A percentile compares a stretch with the other conserved stretches of the same genome.
These are phyloP conservation scores for Chiua virens DNA, from an alignment of 768 basidiomycete genomes.

Conservation along the genomic window DNA sequence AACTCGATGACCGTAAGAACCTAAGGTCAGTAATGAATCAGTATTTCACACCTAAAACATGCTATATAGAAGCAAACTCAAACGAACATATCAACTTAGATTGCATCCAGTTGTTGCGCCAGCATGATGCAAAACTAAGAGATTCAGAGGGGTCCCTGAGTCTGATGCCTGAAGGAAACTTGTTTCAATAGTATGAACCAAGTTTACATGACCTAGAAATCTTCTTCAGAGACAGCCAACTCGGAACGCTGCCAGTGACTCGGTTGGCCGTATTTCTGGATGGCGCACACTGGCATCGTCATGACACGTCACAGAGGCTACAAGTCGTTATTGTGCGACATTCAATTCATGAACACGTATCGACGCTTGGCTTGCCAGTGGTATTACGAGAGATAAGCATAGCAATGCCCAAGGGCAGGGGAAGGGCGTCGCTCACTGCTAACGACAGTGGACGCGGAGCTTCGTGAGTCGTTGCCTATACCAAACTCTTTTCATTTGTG, in stretches of 20 bases:
- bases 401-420: conserved; percentile 21
- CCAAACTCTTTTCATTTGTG: background rate
- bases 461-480: background rate
- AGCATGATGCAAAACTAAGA: too few relatives aligned
- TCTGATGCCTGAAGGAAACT: too few relatives aligned
- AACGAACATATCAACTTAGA: too few relatives aligned
- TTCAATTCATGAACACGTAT: conserved; percentile 36
- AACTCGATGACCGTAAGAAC: too few relatives aligned
- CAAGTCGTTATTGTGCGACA: conserved; percentile 44
- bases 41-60: too few relatives aligned
- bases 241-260: too few relatives aligned
- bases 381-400: conserved; percentile 41
- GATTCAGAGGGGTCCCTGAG: too few relatives aligned
- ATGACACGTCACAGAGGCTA: conserved; percentile 56
- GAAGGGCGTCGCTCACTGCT: conserved; percentile 3
- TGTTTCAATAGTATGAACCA: too few relatives aligned
- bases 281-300: conserved; percentile 61
- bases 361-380: conserved; percentile 50
- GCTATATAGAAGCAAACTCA: too few relatives aligned
- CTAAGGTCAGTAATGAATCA: too few relatives aligned
- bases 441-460: conserved; percentile 39
- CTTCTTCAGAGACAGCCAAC: conserved; percentile 91
- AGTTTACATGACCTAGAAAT: too few relatives aligned
- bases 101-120: too few relatives aligned
- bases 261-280: conserved; percentile 82